phyloP scores from a whole-genome alignment of 192 early-diverging fungal genomes.

The Coemansia aciculifera region DNA sequence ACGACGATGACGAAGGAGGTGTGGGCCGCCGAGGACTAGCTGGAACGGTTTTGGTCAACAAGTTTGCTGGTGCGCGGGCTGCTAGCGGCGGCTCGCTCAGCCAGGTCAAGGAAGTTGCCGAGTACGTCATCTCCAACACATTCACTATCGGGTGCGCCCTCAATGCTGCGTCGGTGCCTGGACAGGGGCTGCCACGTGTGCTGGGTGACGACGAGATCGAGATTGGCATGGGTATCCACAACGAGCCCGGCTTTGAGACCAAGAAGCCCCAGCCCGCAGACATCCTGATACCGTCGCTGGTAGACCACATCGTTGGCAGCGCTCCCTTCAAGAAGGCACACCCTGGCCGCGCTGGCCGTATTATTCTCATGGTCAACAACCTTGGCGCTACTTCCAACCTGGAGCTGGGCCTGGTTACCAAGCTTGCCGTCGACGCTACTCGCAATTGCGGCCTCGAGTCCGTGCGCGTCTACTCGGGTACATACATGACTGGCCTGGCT shows the following conservation, averaged over 20 bases:
- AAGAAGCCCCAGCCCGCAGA: conserved; percentile 54
- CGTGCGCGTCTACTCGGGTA: conserved; percentile 65
- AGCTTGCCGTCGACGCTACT: conserved; percentile 63
- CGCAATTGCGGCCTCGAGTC: conserved; percentile 36
- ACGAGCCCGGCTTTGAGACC: conserved; percentile 74
- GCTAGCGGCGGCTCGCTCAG: conserved; percentile 61
- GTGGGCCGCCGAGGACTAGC: conserved; percentile 80
- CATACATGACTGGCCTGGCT: conserved; percentile 78
- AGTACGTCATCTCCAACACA: conserved; percentile 61
- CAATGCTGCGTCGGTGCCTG: conserved; percentile 74
- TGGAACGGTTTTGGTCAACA: conserved; percentile 77
- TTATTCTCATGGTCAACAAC: conserved; percentile 82
- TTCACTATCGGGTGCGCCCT: conserved; percentile 81
- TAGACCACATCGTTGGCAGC: conserved; percentile 58
- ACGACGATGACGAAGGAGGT: conserved; percentile 60
- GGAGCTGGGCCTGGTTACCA: conserved; percentile 70
- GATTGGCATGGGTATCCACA: conserved; percentile 85
- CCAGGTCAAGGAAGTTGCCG: conserved; percentile 57
- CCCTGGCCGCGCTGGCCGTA: conserved; percentile 22
- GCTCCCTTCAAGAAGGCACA: conserved; percentile 41
- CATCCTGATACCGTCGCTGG: conserved; percentile 56
- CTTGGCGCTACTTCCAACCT: conserved; percentile 74
- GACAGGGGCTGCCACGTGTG: conserved; percentile 56
- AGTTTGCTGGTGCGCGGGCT: conserved; percentile 76
- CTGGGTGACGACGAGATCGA: conserved; percentile 62